Conservation (phyloP, 495 filamentous ascomycete species). For the Trichoderma gamsii region DNA sequence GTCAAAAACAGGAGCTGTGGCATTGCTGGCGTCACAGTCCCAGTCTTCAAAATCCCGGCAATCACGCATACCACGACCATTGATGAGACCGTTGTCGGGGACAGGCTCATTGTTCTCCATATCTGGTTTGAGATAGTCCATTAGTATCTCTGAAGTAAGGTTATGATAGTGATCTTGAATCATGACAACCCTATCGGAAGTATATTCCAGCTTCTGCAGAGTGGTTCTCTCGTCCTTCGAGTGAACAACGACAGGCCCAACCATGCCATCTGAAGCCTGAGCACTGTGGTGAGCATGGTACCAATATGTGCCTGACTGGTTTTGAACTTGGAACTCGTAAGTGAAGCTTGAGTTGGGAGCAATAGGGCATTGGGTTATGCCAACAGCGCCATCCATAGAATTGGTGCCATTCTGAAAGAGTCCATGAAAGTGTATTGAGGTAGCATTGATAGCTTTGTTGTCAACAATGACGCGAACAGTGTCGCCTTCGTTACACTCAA, state of each 20-base stretch:
- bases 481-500: conserved; percentile 58
- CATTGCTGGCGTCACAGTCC: conserved; percentile 37
- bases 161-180: conserved; percentile 50
- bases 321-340: conserved; percentile 34
- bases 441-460: conserved; percentile 58
- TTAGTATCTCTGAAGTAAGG: conserved; percentile 36
- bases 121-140: conserved; percentile 43
- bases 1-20: conserved; percentile 30
- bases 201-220: conserved; percentile 6
- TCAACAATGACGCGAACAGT: conserved; percentile 54
- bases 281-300: conserved; percentile 32
- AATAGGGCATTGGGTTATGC: conserved; percentile 58
- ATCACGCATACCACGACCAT: conserved; percentile 41
- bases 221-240: not conserved
- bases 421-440: conserved; percentile 67
- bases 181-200: conserved; percentile 40
- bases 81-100: conserved; percentile 52
- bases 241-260: conserved; percentile 49
- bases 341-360: conserved; percentile 30
- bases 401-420: conserved; percentile 58
- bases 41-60: conserved; percentile 33
- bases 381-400: conserved; percentile 58
- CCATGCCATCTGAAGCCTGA: conserved; percentile 45
- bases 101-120: conserved; percentile 42
- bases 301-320: conserved; percentile 41